Base-by-base conservation (phyloP, 768 basidiomycete species). In the Albatrellus ellisii region DNA sequence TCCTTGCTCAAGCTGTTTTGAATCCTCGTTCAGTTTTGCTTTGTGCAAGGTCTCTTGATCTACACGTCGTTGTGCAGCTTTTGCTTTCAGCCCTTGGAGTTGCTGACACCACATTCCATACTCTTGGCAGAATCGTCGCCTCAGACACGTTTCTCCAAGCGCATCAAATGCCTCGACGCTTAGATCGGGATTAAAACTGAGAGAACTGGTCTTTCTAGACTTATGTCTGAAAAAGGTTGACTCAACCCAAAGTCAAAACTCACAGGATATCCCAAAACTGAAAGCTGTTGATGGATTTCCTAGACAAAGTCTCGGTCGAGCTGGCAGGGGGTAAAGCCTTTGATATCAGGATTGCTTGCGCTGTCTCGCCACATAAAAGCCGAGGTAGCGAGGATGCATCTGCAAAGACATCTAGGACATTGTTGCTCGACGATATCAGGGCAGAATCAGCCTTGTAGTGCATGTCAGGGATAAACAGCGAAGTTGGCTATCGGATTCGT, bases 301-400 rank as follows among this genome's bases (percentile, higher is more conserved):
- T 21, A 8, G 5, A 9, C 14, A 5, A 38, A 1, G 12, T 8
- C 7, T 31, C 29, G 29, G 7, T 4, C 4, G 29, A 4, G 7
- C 12, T 36, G 12, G 35, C 17, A 10, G 35, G 22, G n/a, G 7
- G 18, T n/a, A 25, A 12, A 17, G 31, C 45, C 5, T 24, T 22
- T 2, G 29, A 27, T 0, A 44, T 46, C 14, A 53, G 22, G 14
- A 55, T 20, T 2, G 42, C 54, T 36, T 55, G 54, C 22, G 28
- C 15, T 1, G 40, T 45, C 37, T 55, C 54, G 1, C 54, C 54
- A 6, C 27, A 15, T 6, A 52, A 26, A 11, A 51, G 37, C 5
- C 27, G n/a, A n/a, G 39, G 39, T 6, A 15, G 4, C n/a, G 24
- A 41, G 7, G 37, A 3, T 8, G 24, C 37, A 26, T 8, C 25